Conservation (phyloP, 495 filamentous ascomycete species). For the Penicillium antarcticum region DNA sequence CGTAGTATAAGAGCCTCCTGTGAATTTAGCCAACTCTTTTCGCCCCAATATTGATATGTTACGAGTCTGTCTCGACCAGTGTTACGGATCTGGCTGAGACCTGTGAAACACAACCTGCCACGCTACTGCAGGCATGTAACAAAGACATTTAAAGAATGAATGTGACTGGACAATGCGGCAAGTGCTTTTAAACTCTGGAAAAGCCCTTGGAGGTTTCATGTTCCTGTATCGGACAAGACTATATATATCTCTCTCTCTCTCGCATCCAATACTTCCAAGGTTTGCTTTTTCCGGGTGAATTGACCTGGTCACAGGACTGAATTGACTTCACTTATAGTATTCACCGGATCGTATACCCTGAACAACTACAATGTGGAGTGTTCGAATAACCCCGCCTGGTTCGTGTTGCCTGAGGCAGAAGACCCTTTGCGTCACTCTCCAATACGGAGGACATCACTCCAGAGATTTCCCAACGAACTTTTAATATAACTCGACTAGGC, state of each 20-base stretch:
- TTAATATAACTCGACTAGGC: not conserved
- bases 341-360: too few species aligned
- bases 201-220: not conserved
- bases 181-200: not conserved
- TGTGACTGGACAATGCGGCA: not conserved
- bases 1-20: too few species aligned
- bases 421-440: conserved; percentile 23
- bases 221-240: not conserved
- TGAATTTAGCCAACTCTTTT: not conserved
- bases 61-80: not conserved
- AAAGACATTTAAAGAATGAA: not conserved
- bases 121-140: conserved; percentile 8
- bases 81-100: conserved; percentile 8
- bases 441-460: conserved; percentile 6
- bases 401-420: conserved; percentile 10
- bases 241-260: too few species aligned
- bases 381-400: conserved; percentile 1
- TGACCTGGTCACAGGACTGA: not conserved
- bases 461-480: not conserved
- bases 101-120: conserved; percentile 15
- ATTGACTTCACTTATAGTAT: too few species aligned
- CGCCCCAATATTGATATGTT: not conserved
- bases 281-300: not conserved
- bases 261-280: too few species aligned
- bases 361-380: too few species aligned